A percentile compares a stretch with the other conserved stretches of the same genome.
These are phyloP conservation scores for Fragilariopsis cylindrus DNA, from an alignment of 108 stramenopile genomes.

Conservation along the genomic window DNA sequence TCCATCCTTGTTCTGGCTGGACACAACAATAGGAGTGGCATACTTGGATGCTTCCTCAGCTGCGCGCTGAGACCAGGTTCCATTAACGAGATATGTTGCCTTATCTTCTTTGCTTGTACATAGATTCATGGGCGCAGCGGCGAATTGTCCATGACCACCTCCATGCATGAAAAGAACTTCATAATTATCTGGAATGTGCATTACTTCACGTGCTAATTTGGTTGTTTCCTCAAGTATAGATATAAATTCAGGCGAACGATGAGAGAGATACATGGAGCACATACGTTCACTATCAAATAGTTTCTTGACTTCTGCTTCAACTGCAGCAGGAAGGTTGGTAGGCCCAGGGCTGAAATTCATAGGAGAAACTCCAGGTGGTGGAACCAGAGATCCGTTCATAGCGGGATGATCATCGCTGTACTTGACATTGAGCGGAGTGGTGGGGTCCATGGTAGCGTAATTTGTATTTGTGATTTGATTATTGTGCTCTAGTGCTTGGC, in stretches of 20 bases:
- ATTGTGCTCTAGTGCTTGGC: no score
- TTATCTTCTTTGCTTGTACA: constrained; percentile 14
- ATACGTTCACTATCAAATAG: neutral
- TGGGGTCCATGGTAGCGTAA: no score
- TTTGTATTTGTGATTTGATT: no score
- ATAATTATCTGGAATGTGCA: constrained; percentile 36
- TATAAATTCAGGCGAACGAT: constrained; percentile 48
- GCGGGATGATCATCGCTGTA: constrained; percentile 29
- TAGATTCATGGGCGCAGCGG: constrained; percentile 43
- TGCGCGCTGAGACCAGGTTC: constrained; percentile 41
- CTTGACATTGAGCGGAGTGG: no score
- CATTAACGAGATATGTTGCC: constrained; percentile 44
- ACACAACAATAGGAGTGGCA: constrained; percentile 4
- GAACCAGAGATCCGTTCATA: constrained; percentile 38
- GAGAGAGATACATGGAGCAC: constrained; percentile 35
- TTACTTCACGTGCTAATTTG: constrained; percentile 21
- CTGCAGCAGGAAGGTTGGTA: constrained; percentile 34
- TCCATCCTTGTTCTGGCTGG: neutral
- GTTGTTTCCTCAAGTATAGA: constrained; percentile 26
- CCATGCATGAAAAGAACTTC: constrained; percentile 47
- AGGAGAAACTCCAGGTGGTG: constrained; percentile 20
- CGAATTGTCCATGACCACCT: constrained; percentile 53
- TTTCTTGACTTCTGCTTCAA: constrained; percentile 28
- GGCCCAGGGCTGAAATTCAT: constrained; percentile 48
- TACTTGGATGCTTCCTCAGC: constrained; percentile 42